phyloP scores from a whole-genome alignment of 495 filamentous ascomycete species.

The Thermothielavioides terrestris region DNA sequence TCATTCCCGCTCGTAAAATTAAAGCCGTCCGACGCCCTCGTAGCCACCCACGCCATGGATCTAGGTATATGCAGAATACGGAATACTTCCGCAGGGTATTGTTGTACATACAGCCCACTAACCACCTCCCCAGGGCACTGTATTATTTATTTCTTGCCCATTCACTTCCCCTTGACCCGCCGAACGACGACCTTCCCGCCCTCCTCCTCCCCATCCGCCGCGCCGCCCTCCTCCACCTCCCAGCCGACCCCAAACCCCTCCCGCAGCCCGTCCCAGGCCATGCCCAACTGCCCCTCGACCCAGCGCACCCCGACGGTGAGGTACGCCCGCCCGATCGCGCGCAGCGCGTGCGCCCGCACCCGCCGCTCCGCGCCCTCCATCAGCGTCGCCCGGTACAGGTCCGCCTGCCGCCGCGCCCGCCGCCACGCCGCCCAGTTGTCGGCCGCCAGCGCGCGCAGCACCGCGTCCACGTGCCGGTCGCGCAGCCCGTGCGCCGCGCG shows the following conservation, averaged over 20 bases:
- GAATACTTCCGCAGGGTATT: no score
- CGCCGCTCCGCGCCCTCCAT: slow-evolving; percentile 71
- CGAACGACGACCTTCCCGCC: slow-evolving; percentile 58
- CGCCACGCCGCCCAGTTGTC: slow-evolving; percentile 80
- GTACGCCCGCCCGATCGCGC: slow-evolving; percentile 77
- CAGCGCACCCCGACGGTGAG: slow-evolving; percentile 58
- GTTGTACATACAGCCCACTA: no score
- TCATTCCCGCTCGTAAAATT: no score
- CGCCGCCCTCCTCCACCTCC: slow-evolving; percentile 44
- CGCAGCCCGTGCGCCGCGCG: slow-evolving; percentile 42
- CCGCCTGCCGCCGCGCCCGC: slow-evolving; percentile 58
- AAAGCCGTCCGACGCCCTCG: no score
- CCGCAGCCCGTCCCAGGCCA: slow-evolving; percentile 59
- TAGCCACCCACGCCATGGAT: no score
- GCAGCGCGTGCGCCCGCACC: slow-evolving; percentile 63
- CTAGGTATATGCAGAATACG: no score
- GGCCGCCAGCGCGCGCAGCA: slow-evolving; percentile 61
- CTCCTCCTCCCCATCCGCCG: slow-evolving; percentile 56
- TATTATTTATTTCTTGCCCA: no score
- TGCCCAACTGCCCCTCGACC: slow-evolving; percentile 52
- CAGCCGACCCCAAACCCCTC: slow-evolving; percentile 65
- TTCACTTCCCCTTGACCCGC: slow-evolving; percentile 34
- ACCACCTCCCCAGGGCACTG: background rate
- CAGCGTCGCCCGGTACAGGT: slow-evolving; percentile 64
- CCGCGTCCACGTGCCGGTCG: slow-evolving; percentile 54